These are phyloP conservation scores for Ogataea wickerhamii DNA, from an alignment of 805 yeast species.

Conservation along the genomic window DNA sequence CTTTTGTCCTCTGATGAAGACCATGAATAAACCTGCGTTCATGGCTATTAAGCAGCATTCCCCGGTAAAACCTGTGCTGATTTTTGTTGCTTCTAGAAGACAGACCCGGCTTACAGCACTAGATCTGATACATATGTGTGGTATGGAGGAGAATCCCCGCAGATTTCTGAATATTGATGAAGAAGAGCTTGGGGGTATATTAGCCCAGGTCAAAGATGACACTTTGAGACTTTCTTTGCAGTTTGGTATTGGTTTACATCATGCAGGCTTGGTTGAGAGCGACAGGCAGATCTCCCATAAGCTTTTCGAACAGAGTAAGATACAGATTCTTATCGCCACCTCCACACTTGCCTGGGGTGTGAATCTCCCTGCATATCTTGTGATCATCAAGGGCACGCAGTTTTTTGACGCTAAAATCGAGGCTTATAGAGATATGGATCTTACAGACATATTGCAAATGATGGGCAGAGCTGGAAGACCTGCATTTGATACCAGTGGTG, in stretches of 20 bases:
- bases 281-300: constrained; percentile 71
- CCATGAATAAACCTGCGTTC: constrained; percentile 86
- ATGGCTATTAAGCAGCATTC: constrained; percentile 91
- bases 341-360: constrained; percentile 90
- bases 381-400: constrained; percentile 73
- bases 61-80: constrained; percentile 75
- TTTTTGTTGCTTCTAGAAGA: constrained; percentile 81
- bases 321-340: constrained; percentile 72
- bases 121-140: constrained; percentile 75
- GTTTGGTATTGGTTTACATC: constrained; percentile 79
- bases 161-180: constrained; percentile 67
- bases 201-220: constrained; percentile 70
- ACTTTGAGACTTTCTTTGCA: constrained; percentile 70
- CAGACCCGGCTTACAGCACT: constrained; percentile 79
- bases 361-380: constrained; percentile 76
- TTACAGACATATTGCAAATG: constrained; percentile 79
- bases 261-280: constrained; percentile 74
- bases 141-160: constrained; percentile 72
- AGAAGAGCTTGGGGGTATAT: constrained; percentile 48
- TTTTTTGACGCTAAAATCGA: constrained; percentile 61
- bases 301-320: constrained; percentile 61
- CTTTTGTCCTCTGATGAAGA: constrained; percentile 81
- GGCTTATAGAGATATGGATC: constrained; percentile 75
- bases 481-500: constrained; percentile 74
- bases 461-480: constrained; percentile 88